These are phyloP conservation scores for Beauveria australis DNA, from an alignment of 2,329 filamentous ascomycete genomes.

Conservation along the genomic window DNA sequence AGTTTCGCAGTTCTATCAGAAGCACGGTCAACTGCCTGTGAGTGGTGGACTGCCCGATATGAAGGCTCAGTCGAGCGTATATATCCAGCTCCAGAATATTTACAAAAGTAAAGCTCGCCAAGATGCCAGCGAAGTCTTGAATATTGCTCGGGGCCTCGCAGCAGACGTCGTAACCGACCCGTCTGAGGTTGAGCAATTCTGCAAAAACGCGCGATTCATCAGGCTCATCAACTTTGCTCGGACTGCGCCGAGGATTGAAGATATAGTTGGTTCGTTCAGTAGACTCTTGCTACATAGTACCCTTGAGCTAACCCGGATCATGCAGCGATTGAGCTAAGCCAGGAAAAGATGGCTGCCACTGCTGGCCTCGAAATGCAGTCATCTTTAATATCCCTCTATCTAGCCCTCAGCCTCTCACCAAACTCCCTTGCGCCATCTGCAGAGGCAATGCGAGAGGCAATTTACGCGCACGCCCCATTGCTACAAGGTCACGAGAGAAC, in stretches of 20 bases:
- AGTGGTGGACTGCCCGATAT: conserved; percentile 89
- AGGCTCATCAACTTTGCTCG: conserved; percentile 63
- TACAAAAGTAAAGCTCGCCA: conserved; percentile 82
- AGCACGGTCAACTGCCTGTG: conserved; percentile 67
- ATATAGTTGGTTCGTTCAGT: conserved; percentile 45
- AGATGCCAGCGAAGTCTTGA: conserved; percentile 68
- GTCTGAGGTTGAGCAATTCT: conserved; percentile 80
- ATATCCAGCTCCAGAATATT: conserved; percentile 82
- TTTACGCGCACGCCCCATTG: conserved; percentile 36
- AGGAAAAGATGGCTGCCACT: conserved; percentile 43
- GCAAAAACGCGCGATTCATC: conserved; percentile 89
- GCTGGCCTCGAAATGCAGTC: conserved; percentile 38
- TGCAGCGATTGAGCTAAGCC: conserved; percentile 45
- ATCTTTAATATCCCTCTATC: conserved; percentile 61
- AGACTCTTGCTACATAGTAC: background rate
- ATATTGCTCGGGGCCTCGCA: conserved; percentile 46
- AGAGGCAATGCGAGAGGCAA: conserved; percentile 44
- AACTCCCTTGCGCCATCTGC: conserved; percentile 35
- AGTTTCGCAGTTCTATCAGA: conserved; percentile 65
- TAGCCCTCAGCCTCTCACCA: conserved; percentile 52
- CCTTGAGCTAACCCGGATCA: background rate
- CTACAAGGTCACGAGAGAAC: conserved; percentile 43
- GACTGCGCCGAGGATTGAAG: conserved; percentile 38
- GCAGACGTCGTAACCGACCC: conserved; percentile 50
- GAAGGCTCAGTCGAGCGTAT: conserved; percentile 88